Percentiles rank a stretch among this genome's conserved stretches.
phyloP scores from a whole-genome alignment of 106 monocot genomes.

The Ottelia alismoides region DNA sequence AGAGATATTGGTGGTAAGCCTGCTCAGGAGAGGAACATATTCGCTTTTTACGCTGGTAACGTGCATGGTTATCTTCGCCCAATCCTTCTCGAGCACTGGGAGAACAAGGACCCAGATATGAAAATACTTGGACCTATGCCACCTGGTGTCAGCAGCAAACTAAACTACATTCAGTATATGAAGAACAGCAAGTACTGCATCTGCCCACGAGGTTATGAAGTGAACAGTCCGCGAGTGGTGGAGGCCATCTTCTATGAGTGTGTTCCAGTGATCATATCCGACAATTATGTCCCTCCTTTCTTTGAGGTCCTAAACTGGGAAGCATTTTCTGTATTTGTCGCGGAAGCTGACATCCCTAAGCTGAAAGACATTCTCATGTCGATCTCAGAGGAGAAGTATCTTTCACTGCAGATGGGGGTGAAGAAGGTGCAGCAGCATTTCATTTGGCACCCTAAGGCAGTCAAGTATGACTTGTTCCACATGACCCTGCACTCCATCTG shows the following conservation, averaged over 20 bases:
- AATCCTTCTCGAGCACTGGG: slow-evolving; percentile 41
- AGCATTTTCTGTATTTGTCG: slow-evolving; percentile 35
- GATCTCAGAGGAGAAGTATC: slow-evolving; percentile 30
- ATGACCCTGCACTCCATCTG: slow-evolving; percentile 17
- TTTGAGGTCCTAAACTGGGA: slow-evolving; percentile 67
- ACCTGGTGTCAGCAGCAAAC: slow-evolving; percentile 6
- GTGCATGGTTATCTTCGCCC: slow-evolving; percentile 37
- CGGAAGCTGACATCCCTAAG: slow-evolving; percentile 39
- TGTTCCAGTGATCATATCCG: slow-evolving; percentile 39
- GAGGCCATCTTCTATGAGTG: slow-evolving; percentile 59
- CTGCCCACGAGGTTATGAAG: slow-evolving; percentile 57
- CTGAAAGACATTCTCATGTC: slow-evolving; percentile 42
- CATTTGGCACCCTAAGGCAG: slow-evolving; percentile 3
- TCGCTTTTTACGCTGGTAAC: slow-evolving; percentile 71
- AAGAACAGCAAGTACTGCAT: slow-evolving; percentile 61
- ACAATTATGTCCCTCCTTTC: slow-evolving; percentile 56
- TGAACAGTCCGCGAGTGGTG: slow-evolving; percentile 47
- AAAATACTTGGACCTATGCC: slow-evolving; percentile 48
- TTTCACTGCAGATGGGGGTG: slow-evolving; percentile 28
- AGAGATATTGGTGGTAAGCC: slow-evolving; percentile 35
- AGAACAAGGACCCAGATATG: slow-evolving; percentile 38
- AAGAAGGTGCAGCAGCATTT: slow-evolving; percentile 9
- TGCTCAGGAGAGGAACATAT: slow-evolving; percentile 15
- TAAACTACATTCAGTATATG: slow-evolving; percentile 40
- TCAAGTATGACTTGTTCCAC: slow-evolving; percentile 15